Base-by-base conservation (phyloP, 1,284 basidiomycete species). In the Termitomyces sp. region DNA sequence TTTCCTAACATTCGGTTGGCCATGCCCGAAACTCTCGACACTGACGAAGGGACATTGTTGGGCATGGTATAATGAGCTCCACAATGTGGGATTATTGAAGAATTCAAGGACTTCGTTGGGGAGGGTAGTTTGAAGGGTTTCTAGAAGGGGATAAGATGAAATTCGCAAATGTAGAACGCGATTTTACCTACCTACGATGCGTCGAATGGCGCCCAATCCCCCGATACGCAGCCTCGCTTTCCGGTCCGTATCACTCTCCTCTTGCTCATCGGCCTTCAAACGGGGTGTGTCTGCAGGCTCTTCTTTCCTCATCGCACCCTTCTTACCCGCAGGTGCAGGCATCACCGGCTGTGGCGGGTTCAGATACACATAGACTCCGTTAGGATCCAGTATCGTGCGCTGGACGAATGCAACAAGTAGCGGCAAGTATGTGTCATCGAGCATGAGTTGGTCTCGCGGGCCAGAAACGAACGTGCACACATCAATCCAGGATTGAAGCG, bases 171-270 rank as follows among this genome's bases (percentile, higher is more conserved):
- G 48, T 34, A 51, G 43, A 42, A 30, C 17, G 56, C 61, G 49
- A 58, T 40, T 65, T 43, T 10, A 24, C 15, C 13, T 68, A 88
- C 87, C 81, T 57, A 88, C 55, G 5, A 85, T 66, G 81, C 84
- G 90, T 54, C 76, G 74, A 6, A 90, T 65, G 5, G 86, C 83
- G 2, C 89, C 84, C 12, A 95, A 73, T 0, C 86, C 91, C 13
- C 83, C 81, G 8, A 88, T 79, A 36, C 91, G 77, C 58, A 94
- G 68, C 50, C 92, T 75, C 0, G 87, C 88, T 58, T 78, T 80
- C 42, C 86, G 73, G 65, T 94, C 92, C 28, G 72, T 68, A 39
- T 84, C 82, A 34, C 69, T 79, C 67, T 90, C 88, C 52, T 88
- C 85, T 3, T 78, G 73, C 33, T 78, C 78, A 15, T 88, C 86